phyloP scores from a whole-genome alignment of 495 filamentous ascomycete genomes.

The Pseudevernia furfuracea region DNA sequence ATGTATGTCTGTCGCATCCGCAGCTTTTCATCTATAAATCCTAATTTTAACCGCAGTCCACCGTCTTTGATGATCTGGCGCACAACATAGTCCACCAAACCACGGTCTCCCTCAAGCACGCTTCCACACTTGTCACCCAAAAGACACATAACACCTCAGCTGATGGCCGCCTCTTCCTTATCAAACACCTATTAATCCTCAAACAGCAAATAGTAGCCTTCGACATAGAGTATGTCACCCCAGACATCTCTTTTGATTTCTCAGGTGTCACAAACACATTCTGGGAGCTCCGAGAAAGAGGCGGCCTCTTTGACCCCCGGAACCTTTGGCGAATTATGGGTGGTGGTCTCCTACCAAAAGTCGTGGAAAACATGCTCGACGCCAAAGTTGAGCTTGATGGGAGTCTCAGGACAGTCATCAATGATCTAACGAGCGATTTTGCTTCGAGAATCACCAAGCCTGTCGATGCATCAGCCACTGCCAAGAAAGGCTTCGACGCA shows the following conservation, averaged over 20 bases:
- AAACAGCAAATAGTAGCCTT: slow-evolving; percentile 89
- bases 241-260: slow-evolving; percentile 68
- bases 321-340: slow-evolving; percentile 53
- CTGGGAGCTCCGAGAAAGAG: slow-evolving; percentile 61
- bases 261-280: slow-evolving; percentile 71
- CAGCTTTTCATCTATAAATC: slow-evolving; percentile 20
- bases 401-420: slow-evolving; percentile 66
- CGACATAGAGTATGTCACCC: slow-evolving; percentile 80
- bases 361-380: slow-evolving; percentile 64
- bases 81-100: slow-evolving; percentile 73
- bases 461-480: slow-evolving; percentile 22
- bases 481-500: slow-evolving; percentile 27
- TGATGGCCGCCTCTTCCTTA: slow-evolving; percentile 76
- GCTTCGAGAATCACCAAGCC: slow-evolving; percentile 46
- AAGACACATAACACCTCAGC: slow-evolving; percentile 44
- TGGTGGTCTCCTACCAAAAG: slow-evolving; percentile 50
- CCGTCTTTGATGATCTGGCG: slow-evolving; percentile 69
- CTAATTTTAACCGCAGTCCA: slow-evolving; percentile 38
- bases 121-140: slow-evolving; percentile 43
- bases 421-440: slow-evolving; percentile 62
- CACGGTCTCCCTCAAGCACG: slow-evolving; percentile 53
- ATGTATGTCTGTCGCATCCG: slow-evolving; percentile 48
- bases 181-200: slow-evolving; percentile 83
- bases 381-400: slow-evolving; percentile 78
- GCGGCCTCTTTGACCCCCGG: slow-evolving; percentile 60